These are phyloP conservation scores for Withania somnifera DNA, from an alignment of 305 asterid species.

Conservation along the genomic window DNA sequence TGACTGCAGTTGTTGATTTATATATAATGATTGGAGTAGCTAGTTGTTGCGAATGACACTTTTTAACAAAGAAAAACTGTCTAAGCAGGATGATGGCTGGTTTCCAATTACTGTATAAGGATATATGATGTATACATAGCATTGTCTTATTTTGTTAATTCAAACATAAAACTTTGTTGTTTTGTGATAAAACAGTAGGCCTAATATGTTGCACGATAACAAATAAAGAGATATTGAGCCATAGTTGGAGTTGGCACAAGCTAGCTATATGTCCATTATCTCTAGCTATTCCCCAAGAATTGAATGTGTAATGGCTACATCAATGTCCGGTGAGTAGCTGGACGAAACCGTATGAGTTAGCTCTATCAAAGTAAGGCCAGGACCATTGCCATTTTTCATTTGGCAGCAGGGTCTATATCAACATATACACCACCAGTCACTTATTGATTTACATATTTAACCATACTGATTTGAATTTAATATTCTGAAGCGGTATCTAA, in stretches of 20 bases:
- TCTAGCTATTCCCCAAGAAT: neutral
- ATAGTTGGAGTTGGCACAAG: neutral
- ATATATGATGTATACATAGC: neutral
- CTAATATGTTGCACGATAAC: neutral
- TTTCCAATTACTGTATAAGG: neutral
- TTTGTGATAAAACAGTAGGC: neutral
- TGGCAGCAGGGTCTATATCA: neutral
- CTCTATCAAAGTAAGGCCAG: neutral
- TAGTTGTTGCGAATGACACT: neutral
- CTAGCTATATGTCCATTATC: neutral
- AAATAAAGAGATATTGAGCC: neutral
- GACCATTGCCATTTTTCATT: neutral
- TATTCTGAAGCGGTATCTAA: neutral
- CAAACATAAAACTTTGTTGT: neutral
- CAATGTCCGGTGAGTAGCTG: neutral
- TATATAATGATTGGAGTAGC: neutral
- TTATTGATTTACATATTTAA: neutral
- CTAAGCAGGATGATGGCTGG: neutral
- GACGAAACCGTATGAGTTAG: neutral
- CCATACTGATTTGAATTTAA: neutral
- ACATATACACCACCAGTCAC: neutral
- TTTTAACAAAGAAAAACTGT: neutral
- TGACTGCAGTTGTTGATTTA: neutral
- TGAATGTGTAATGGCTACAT: conserved; percentile 7
- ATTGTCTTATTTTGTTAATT: neutral